Base-by-base conservation (phyloP, 78 protist species). In the Creolimax fragrantissima region DNA sequence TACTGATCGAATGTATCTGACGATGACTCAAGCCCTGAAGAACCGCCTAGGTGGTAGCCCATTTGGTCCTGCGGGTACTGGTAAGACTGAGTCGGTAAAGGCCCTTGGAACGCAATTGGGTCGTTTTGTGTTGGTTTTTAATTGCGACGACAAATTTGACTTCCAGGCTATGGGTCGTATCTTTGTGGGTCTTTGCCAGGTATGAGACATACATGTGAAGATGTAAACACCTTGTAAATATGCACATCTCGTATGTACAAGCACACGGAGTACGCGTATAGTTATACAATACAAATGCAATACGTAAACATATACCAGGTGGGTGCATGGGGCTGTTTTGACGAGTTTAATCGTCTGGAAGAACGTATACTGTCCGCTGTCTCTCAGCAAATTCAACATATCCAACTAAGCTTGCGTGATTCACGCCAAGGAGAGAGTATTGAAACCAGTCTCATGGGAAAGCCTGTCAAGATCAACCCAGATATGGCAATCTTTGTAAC, bases 251-350 rank as follows among this genome's bases (percentile, higher is more conserved):
- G 11, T 47, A 47, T 47, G 11, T 47, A 47, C 11, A 47, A 7
- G 11, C 11, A 47, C 74, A 47, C 11, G 74, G 37, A 47, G n/a
- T 47, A 47, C 74, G 11, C 11, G 11, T 47, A 47, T n/a, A n/a
- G n/a, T n/a, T n/a, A n/a, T n/a, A n/a, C n/a, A n/a, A n/a, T n/a
- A n/a, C n/a, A n/a, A n/a, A n/a, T n/a, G n/a, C n/a, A n/a, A n/a
- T n/a, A n/a, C n/a, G n/a, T n/a, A n/a, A n/a, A n/a, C n/a, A n/a
- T n/a, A n/a, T n/a, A n/a, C 6, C 91, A 89, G 17, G 93, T 92
- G 35, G 99, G 99, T 41, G 99, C 99, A 7, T 98, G 99, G 99
- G 99, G 99, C 90, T 98, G 99, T 96, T 99, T 99, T 91, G 99
- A 99, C 92, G 99, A 99, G 93, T 99, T 99, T 96, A 99, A 99